Conservation (phyloP, 2,329 filamentous ascomycete species). For the Pseudocercospora fijiensis region DNA sequence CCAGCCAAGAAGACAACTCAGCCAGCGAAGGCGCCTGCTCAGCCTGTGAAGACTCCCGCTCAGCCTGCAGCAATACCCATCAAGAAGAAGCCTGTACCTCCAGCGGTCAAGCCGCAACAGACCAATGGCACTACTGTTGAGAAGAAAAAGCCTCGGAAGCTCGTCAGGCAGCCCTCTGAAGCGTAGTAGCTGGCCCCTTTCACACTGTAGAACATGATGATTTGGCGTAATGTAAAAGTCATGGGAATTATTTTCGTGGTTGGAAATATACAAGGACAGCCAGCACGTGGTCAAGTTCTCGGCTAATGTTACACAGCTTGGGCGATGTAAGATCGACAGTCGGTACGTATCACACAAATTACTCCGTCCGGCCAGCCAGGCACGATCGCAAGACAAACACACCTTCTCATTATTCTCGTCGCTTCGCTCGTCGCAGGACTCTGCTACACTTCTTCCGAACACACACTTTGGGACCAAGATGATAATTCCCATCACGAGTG, state of each 20-base stretch:
- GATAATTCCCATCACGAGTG: not conserved
- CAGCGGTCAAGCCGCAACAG: conserved; percentile 15
- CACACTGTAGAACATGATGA: not conserved
- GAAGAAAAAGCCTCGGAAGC: conserved; percentile 37
- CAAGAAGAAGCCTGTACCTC: conserved; percentile 26
- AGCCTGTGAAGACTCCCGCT: not conserved
- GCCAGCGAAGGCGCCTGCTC: conserved; percentile 14
- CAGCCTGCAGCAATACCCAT: conserved; percentile 14
- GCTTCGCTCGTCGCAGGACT: not conserved
- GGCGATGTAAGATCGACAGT: not conserved
- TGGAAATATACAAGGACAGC: not conserved
- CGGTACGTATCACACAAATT: conserved; percentile 1
- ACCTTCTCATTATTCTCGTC: not conserved
- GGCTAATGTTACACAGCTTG: not conserved
- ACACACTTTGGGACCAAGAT: not conserved
- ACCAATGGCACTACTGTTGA: conserved; percentile 26
- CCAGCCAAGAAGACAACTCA: conserved; percentile 16
- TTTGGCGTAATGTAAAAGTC: not conserved
- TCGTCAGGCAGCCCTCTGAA: conserved; percentile 19
- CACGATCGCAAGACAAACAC: not conserved
- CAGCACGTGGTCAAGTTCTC: not conserved
- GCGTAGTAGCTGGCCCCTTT: not conserved
- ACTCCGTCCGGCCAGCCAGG: not conserved
- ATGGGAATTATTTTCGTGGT: not conserved
- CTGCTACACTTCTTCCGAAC: not conserved